Evolutionary conservation across 208 protist species (phyloP), one percentile per base, ranked within the genome.

Genomic region (Lotmaria passim): DNA sequence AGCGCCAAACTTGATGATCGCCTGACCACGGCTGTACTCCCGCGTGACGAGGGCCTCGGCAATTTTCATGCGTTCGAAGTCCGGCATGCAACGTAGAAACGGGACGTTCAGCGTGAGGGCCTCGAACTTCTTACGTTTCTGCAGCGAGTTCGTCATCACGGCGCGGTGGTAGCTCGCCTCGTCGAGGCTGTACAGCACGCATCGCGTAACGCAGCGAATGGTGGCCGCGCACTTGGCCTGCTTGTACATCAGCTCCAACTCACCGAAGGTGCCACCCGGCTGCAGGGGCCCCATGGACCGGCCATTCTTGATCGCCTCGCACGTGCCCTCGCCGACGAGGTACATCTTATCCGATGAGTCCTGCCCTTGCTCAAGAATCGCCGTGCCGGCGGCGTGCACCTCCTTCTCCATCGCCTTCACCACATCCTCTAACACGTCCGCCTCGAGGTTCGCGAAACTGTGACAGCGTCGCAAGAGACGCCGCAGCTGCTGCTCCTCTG

Each of bases 161-260:
- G 84, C 83, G 64, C 86, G 84, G 58, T 92, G 87, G 76, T 95
- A 97, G 52, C 77, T 76, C n/a, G 78, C 69, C 69, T 87, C 80
- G 75, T 93, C 82, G n/a, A 97, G 81, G 28, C 84, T 90, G 81
- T 89, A 97, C 38, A 94, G 56, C 57, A 79, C 78, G 52, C 86
- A 93, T 36, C 82, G 74, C 43, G 90, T 94, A 12, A 92, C 84
- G 52, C 87, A 85, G 39, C 85, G 83, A 31, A 97, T 81, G 6
- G 93, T 96, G 11, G 90, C 89, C 21, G 85, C 82, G 68, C 86
- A 91, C 72, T 77, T 80, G 21, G 83, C 76, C 46, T 90, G 88
- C 65, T 90, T 85, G 78, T 94, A 96, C 89, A 97, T 95, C 67
- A 97, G 51, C 79, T 94, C 90, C 15, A 96, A 69, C 47, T 93